Conservation (phyloP, 2,329 filamentous ascomycete genomes). For the Dothistroma septosporum region DNA sequence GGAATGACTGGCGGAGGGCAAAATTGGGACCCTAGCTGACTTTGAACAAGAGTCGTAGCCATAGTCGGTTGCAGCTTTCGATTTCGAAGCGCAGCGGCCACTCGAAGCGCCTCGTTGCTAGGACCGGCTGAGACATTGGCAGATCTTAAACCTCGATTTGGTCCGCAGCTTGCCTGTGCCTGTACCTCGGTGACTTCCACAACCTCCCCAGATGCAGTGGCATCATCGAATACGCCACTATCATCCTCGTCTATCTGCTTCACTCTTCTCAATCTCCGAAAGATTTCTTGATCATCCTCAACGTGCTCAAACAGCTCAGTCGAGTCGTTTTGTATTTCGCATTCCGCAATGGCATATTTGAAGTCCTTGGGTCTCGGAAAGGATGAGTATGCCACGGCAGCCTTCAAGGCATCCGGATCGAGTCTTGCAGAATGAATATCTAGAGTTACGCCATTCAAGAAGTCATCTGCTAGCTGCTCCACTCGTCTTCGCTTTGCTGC, state of each 20-base stretch:
- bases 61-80: constrained; percentile 2
- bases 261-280: neutral
- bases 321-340: neutral
- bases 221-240: neutral
- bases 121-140: constrained; percentile 13
- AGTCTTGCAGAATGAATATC: constrained; percentile 55
- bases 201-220: constrained; percentile 1
- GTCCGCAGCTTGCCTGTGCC: constrained; percentile 19
- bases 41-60: neutral
- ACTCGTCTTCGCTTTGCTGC: constrained; percentile 53
- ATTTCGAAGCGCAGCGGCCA: constrained; percentile 17
- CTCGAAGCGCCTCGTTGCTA: constrained; percentile 20
- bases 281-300: constrained; percentile 17
- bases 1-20: constrained; percentile 13
- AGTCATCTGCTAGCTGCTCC: constrained; percentile 57
- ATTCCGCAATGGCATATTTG: constrained; percentile 40
- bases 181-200: constrained; percentile 11
- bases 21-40: constrained; percentile 9
- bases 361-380: constrained; percentile 52
- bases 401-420: constrained; percentile 22
- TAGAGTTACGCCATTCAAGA: constrained; percentile 54
- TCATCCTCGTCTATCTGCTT: neutral
- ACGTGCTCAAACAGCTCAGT: constrained; percentile 12
- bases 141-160: constrained; percentile 12
- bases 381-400: constrained; percentile 8